Base-by-base conservation (phyloP, 2,329 filamentous ascomycete species). In the Zymoseptoria pseudotritici region DNA sequence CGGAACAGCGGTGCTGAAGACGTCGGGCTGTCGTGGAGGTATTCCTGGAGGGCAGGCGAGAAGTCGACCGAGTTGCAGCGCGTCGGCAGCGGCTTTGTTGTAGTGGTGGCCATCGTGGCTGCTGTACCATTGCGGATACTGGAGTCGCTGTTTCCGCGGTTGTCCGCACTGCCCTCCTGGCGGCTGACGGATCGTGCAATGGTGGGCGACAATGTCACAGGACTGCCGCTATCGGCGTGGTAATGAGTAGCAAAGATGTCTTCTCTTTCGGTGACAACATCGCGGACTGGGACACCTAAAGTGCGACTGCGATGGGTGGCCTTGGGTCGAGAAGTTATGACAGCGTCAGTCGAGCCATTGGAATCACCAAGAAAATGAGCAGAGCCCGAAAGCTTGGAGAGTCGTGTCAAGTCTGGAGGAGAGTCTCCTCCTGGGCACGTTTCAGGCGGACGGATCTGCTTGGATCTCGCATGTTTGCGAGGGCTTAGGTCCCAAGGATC, bases 181-280 rank as follows among this genome's bases (percentile, higher is more conserved):
- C 58, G 52, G 60, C 56, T 56, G 24, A 20, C 20, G 22, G 42
- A 46, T 22, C 22, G 49, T 31, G 59, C 53, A 58, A 53, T 57
- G 36, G 50, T 61, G 26, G 74, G 75, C 61, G 69, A 46, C 36
- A n/a, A 73, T 60, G 72, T 67, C 58, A 69, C 70, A 64, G 79
- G 78, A 67, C 75, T 80, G 63, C 80, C 79, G 57, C 79, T 78
- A 7, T 46, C 36, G 61, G 77, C 76, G 1, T 81, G 73, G 71
- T 86, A 86, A 65, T 83, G 82, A 36, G 83, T 85, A 56, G 83
- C 83, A 68, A 85, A 86, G 70, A 86, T 86, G 72, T 80, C 83
- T 71, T 86, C 83, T 67, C 83, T 75, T 72, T 86, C 83, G 24
- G 82, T 71, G 62, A 76, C 73, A 53, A 64, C 71, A 73, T 73